A percentile compares a stretch with the other conserved stretches of the same genome.
Evolutionary conservation across 257 asterid species (phyloP).

Genomic region (Capsicum rhomboideum): DNA sequence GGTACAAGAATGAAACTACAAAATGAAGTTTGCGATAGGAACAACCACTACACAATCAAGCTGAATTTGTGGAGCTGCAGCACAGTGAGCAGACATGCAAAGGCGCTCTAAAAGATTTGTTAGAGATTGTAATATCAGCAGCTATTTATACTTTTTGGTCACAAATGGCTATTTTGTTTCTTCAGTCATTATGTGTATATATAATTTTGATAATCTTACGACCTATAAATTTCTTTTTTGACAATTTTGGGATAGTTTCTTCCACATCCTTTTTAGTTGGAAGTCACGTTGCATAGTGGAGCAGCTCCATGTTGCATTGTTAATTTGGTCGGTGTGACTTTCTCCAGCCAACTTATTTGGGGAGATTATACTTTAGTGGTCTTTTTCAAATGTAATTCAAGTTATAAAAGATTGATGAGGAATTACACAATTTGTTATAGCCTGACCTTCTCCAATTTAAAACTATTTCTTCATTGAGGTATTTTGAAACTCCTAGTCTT

Average conservation of each 20-base stretch:
- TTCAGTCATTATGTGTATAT: background rate
- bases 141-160: background rate
- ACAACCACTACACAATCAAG: background rate
- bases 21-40: background rate
- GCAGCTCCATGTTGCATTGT: no score
- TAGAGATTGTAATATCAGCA: background rate
- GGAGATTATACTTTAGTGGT: no score
- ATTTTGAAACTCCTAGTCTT: no score
- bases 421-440: no score
- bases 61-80: background rate
- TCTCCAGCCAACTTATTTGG: no score
- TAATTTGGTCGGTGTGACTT: no score
- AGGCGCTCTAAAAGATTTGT: background rate
- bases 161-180: background rate
- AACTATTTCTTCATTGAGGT: no score
- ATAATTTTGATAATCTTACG: background rate
- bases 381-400: no score
- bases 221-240: background rate
- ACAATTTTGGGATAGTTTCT: background rate
- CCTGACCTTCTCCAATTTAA: no score
- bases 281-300: no score
- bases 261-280: no score
- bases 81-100: background rate
- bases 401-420: no score
- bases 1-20: slow-evolving; percentile 48